Evolutionary conservation across 2,329 filamentous ascomycete species (phyloP).

Genomic region (Cyclaneusma minus): DNA sequence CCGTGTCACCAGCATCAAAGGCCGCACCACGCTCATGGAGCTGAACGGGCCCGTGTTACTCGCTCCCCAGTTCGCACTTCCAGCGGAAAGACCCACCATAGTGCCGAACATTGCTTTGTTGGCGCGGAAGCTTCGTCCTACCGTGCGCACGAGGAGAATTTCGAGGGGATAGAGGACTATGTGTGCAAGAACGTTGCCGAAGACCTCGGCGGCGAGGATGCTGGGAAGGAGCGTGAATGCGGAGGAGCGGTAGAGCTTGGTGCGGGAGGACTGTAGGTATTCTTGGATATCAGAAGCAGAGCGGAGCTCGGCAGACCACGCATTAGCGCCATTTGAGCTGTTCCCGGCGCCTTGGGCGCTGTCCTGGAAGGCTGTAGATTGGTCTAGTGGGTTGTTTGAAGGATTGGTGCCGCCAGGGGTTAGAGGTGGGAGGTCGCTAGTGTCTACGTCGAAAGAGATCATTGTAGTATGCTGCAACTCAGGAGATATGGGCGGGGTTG

Average conservation of each 20-base stretch:
- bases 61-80: no score
- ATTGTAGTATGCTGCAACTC: constrained; percentile 16
- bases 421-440: no score
- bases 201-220: constrained; percentile 16
- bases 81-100: no score
- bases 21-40: no score
- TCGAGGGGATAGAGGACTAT: constrained; percentile 17
- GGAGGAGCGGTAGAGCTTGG: constrained; percentile 15
- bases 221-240: constrained; percentile 18
- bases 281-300: constrained; percentile 14
- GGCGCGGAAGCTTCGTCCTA: constrained; percentile 8
- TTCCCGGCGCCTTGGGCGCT: constrained; percentile 7
- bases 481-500: no score
- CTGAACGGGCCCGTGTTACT: no score
- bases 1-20: no score
- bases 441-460: constrained; percentile 20
- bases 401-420: no score
- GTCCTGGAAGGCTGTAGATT: constrained; percentile 8
- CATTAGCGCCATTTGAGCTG: no score
- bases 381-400: no score
- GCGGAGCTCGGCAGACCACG: constrained; percentile 20
- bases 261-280: no score
- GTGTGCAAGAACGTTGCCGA: constrained; percentile 13
- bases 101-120: constrained; percentile 1
- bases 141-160: constrained; percentile 14